Evolutionary conservation across 805 yeast species (phyloP), one percentile per base, ranked within the genome.

Genomic region (Candida odintsovae): DNA sequence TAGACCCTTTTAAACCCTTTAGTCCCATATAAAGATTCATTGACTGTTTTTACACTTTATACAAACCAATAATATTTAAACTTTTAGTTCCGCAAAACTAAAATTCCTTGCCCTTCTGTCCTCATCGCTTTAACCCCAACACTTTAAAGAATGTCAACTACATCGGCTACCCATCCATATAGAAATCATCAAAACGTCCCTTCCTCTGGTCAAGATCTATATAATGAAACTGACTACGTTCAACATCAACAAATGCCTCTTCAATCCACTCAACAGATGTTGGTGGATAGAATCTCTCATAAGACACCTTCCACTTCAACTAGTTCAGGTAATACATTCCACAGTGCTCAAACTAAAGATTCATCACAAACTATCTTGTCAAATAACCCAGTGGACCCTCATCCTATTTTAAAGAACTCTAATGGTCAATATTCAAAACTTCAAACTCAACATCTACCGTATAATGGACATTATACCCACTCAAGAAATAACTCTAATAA

Each of bases 301-400:
- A 39, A 39, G 29, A 44, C 25, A 20, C 37, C 43, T 4, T 45
- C 49, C 10, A 18, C 40, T 6, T 47, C 50, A 19, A 44, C 47
- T 4, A 37, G 35, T 18, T 49, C 52, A 8, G 41, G 43, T 2
- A 44, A 35, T 5, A 48, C 47, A 1, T 49, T 33, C 20, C 42
- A 47, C 26, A 38, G 48, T 8, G 44, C 48, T 3, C 47, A 44
- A 13, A 39, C 48, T 2, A 40, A 41, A 12, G 48, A 44, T 12
- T 19, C 50, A 6, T 38, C 37, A 19, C 36, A 29, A 19, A 31
- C 43, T n/a, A 40, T 48, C 22, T 21, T 48, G n/a, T 38, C 40
- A 12, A 45, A 43, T 40, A 45, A 45, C 19, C 12, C 22, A 8
- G 51, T 45, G 6, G 51, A 48, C 13, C 43, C 48, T 11, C 38